Percentiles rank a stretch among this genome's conserved stretches.
These are phyloP conservation scores for Brassica incana DNA, from an alignment of 345 rosid species.

Conservation along the genomic window DNA sequence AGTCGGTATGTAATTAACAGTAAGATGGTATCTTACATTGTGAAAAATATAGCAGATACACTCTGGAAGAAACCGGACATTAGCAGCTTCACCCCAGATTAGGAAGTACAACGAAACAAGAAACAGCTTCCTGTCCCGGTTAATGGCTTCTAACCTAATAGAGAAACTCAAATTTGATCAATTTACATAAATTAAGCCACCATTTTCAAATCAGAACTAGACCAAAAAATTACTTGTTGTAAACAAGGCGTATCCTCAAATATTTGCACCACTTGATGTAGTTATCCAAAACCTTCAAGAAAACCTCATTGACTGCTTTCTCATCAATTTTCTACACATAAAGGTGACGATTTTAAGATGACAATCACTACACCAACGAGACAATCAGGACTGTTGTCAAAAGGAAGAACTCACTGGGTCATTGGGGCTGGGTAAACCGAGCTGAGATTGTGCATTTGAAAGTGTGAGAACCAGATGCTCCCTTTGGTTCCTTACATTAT, in stretches of 20 bases:
- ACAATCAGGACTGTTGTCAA: conserved; percentile 5
- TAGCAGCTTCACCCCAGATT: conserved; percentile 99
- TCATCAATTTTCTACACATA: conserved; percentile 82
- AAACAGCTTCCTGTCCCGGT: conserved; percentile 86
- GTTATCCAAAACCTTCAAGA: conserved; percentile 85
- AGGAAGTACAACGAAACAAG: conserved; percentile 89
- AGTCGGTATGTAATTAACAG: conserved; percentile 12
- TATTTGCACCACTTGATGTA: conserved; percentile 98
- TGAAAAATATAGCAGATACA: conserved; percentile 97
- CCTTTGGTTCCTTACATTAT: conserved; percentile 87
- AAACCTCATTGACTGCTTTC: conserved; percentile 88
- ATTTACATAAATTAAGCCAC: conserved; percentile 17
- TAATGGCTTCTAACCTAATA: conserved; percentile 80
- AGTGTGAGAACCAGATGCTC: conserved; percentile 84
- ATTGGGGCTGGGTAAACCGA: conserved; percentile 53
- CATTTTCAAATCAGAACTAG: conserved; percentile 18
- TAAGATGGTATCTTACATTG: conserved; percentile 57
- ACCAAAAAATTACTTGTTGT: conserved; percentile 65
- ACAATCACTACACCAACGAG: conserved; percentile 11
- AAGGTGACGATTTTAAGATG: background rate
- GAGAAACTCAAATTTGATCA: conserved; percentile 23
- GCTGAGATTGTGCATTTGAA: conserved; percentile 90
- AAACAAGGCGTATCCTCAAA: conserved; percentile 72
- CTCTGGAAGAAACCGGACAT: conserved; percentile 97
- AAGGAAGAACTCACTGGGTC: conserved; percentile 76